A percentile compares a stretch with the other conserved stretches of the same genome.
These are phyloP conservation scores for Scalesia atractyloides DNA, from an alignment of 129 eudicot species.

Conservation along the genomic window DNA sequence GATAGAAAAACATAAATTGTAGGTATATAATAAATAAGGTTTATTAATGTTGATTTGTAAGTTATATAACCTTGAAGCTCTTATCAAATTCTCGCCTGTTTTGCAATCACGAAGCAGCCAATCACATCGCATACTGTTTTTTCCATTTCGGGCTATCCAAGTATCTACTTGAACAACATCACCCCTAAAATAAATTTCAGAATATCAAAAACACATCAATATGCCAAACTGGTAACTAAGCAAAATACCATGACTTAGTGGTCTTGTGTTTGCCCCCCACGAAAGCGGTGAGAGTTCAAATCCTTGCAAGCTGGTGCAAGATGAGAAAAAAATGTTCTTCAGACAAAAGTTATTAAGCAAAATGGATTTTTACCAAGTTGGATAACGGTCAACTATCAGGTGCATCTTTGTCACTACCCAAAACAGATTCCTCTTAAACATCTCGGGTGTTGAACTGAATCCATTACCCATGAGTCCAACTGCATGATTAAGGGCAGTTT, in stretches of 20 bases:
- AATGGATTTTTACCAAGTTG: conserved; percentile 70
- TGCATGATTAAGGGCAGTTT: conserved; percentile 96
- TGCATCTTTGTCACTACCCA: conserved; percentile 97
- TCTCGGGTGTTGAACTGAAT: conserved; percentile 95
- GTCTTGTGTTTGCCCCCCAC: too few species aligned
- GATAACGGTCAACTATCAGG: conserved; percentile 86
- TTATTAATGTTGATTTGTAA: neutral
- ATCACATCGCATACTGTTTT: conserved; percentile 93
- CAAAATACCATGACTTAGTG: neutral
- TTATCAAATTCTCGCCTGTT: conserved; percentile 70
- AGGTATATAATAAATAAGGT: neutral
- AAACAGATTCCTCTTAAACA: conserved; percentile 75
- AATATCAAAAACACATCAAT: conserved; percentile 11
- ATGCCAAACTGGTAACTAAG: neutral
- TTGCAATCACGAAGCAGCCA: conserved; percentile 85
- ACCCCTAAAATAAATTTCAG: conserved; percentile 60
- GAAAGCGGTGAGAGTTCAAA: too few species aligned
- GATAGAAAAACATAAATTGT: neutral
- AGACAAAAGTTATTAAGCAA: neutral
- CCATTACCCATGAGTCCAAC: conserved; percentile 85
- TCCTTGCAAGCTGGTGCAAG: too few species aligned
- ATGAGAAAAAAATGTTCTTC: too few species aligned
- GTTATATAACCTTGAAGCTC: conserved; percentile 81
- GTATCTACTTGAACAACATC: conserved; percentile 98
- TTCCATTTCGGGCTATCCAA: conserved; percentile 93